Evolutionary conservation across 768 basidiomycete species (phyloP), one percentile per base, ranked within the genome.

Genomic region (Lyophyllum shimeji): DNA sequence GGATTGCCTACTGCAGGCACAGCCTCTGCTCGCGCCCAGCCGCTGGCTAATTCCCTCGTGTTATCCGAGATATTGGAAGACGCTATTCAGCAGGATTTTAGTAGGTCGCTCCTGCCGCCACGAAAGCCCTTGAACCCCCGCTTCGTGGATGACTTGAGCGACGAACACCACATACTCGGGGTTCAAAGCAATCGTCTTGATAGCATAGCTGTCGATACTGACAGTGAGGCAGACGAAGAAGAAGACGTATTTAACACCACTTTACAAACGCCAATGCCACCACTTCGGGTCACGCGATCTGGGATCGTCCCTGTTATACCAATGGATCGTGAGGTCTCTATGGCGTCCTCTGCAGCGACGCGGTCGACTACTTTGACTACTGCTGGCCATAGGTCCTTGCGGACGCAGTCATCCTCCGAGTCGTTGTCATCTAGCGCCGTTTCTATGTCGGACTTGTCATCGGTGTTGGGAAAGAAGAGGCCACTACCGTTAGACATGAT

Each of bases 201-300:
- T 29, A 60, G 66, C 45, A 76, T 61, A 60, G 60, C 61, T 4
- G 66, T 66, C 51, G 69, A 69, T 25, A 64, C 72, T n/a, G 68
- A 70, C 40, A 64, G 62, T 50, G 67, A 66, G 7, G 70, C 68
- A 9, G 70, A 64, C 27, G 67, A 67, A 25, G 66, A 83, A 24
- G 86, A 88, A 56, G 84, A 86, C 57, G 80, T 81, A 44, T 87
- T 88, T 61, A 77, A 89, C 52, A 73, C 82, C 29, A 89, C 89
- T 0, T 73, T 90, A 56, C 82, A 78, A 54, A 90, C 89, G 2
- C 89, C 89, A 9, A 68, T 76, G 55, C 72, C 69, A 31, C 50
- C 58, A 27, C 21, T 55, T 31, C 42, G 50, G 29, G 24, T 48
- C 3, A 53, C 55, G 27, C 56, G 55, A 42, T 57, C 58, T 24